Evolutionary conservation across 192 early-diverging fungal genomes (phyloP), one percentile per base, ranked within the genome.

Genomic region (Entophlyctis luteolus): DNA sequence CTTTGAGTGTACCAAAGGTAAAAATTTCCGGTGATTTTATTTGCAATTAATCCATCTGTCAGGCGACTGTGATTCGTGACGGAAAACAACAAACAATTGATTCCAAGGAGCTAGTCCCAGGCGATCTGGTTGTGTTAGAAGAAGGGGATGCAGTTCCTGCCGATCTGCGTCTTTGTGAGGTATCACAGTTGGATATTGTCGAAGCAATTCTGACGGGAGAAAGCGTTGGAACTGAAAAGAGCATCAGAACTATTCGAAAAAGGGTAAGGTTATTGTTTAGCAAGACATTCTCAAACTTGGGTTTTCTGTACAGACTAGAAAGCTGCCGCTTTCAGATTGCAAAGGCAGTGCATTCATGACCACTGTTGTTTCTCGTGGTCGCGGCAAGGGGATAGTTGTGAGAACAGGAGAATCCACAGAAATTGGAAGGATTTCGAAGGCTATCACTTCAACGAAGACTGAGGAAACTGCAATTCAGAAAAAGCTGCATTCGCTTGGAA

Each of bases 281-380:
- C n/a, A n/a, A n/a, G n/a, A n/a, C n/a, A n/a, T n/a, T n/a, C n/a
- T n/a, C 33, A 37, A 32, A 25, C n/a, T 1, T 45, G 10, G 42
- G 10, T 20, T 25, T 52, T 23, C 6, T 52, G 8, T 52, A 20
- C 48, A 84, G 75, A 88, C 88, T 10, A 75, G 89, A 38, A 81
- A 80, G 47, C 73, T 90, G 3, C 87, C 95, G 0, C 77, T 98
- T 4, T 91, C 88, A 53, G 96, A 98, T 57, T 97, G 96, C 74
- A 93, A 90, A 72, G 91, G 94, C 45, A 96, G 92, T 71, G 93
- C 92, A 4, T 98, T 98, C 73, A 97, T 96, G 95, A 88, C 93
- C 8, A 98, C 95, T 2, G 80, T 91, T 4, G 92, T 97, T 27
- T 84, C 92, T 33, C 86, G 89, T 27, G 96, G 96, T 28, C 88